Base-by-base conservation (phyloP, 768 basidiomycete genomes). In the Mycena albidolilacea region DNA sequence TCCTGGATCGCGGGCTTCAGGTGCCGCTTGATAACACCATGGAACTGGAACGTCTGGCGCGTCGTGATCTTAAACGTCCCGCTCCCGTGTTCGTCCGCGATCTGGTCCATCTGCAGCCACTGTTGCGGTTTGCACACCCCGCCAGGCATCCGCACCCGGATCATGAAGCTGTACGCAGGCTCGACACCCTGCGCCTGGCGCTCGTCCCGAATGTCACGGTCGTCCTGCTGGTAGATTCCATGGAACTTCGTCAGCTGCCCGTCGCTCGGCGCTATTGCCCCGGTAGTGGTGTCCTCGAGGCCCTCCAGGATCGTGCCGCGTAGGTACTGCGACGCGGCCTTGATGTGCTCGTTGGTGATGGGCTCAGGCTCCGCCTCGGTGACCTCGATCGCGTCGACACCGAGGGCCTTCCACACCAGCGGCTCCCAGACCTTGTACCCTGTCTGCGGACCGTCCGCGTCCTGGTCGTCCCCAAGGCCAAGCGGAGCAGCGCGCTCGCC, bases 311-410 rank as follows among this genome's bases (percentile, higher is more conserved):
- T 99, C 46, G 98, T 99, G 2, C 98, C 98, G 65, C 98, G 94
- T 23, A 98, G 89, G 84, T 93, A 98, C 68, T 92, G 90, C 59
- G 94, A 96, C 7, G 97, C 97, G 60, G 95, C 98, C 86, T 99
- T 99, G 89, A 99, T 98, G 83, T 99, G 96, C 84, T 99, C 98
- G 86, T 99, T 98, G 67, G 98, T 98, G 82, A 99, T 97, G 1
- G 95, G 92, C 77, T 99, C 97, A 0, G 97, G 97, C 80, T 99
- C 97, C 21, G 92, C 93, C 83, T 99, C 98, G 41, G 87, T 89
- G 21, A 98, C 90, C 80, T 98, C 94, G 61, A 99, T 84, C 17
- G 85, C 85, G 81, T 97, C 98, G 58, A 99, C 97, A 63, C 97
- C 97, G 38, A 99, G 87, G 0, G 92, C 93, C 83, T 97, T 96